Percentiles rank a stretch among this genome's conserved stretches.
Evolutionary conservation across 805 yeast genomes (phyloP).

Genomic region (Metschnikowia bowlesiae): DNA sequence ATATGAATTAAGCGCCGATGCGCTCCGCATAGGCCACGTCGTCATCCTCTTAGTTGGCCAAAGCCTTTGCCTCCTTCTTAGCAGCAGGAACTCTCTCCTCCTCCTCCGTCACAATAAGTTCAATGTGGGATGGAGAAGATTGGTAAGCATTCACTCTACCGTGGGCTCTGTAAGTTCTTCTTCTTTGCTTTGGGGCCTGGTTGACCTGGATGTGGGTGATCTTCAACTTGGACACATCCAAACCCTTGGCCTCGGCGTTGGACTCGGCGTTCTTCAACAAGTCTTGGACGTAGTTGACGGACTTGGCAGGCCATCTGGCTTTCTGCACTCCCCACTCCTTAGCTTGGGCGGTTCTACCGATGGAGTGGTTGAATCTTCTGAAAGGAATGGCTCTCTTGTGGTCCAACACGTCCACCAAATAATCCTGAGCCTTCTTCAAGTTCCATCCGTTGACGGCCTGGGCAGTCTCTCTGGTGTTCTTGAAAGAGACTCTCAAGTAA

Average conservation of each 20-base stretch:
- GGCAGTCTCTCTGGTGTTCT: slow-evolving; percentile 99
- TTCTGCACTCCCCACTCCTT: slow-evolving; percentile 99
- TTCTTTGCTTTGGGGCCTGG: slow-evolving; percentile 99
- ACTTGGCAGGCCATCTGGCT: slow-evolving; percentile 99
- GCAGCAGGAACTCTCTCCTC: slow-evolving; percentile 94
- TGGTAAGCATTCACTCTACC: slow-evolving; percentile 99
- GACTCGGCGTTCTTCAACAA: slow-evolving; percentile 96
- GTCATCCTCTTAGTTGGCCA: slow-evolving; percentile 88
- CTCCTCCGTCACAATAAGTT: slow-evolving; percentile 92
- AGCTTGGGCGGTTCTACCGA: slow-evolving; percentile 99
- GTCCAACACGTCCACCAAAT: slow-evolving; percentile 93
- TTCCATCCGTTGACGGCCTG: slow-evolving; percentile 99
- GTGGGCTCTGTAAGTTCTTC: slow-evolving; percentile 99
- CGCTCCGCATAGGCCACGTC: slow-evolving; percentile 87
- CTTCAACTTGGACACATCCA: slow-evolving; percentile 90
- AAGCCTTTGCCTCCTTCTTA: slow-evolving; percentile 57
- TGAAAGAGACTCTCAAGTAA: slow-evolving; percentile 98
- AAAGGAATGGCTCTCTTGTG: slow-evolving; percentile 99
- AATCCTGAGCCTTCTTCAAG: slow-evolving; percentile 89
- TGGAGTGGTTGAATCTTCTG: slow-evolving; percentile 95
- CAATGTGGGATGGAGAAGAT: slow-evolving; percentile 98
- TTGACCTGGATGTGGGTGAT: slow-evolving; percentile 98
- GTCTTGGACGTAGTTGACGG: slow-evolving; percentile 92
- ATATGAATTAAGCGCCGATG: slow-evolving; percentile 45
- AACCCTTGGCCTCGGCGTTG: slow-evolving; percentile 96